A percentile compares a stretch with the other conserved stretches of the same genome.
Evolutionary conservation across 176 grass and related monocot species (phyloP).

Genomic region (Thinopyrum elongatum): DNA sequence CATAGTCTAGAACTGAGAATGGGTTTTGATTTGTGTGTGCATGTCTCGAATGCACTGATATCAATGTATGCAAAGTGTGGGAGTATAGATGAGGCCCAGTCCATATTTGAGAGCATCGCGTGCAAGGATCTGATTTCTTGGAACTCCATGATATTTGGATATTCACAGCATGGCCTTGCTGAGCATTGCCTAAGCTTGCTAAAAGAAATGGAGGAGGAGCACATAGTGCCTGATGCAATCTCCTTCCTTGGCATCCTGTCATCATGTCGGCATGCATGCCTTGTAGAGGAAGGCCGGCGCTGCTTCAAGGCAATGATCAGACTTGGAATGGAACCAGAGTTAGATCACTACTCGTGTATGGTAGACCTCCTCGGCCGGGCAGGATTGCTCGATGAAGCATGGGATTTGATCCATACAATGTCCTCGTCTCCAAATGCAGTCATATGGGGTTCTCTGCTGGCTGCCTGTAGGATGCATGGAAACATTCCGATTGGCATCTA

Average conservation of each 20-base stretch:
- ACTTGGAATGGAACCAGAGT: conserved; percentile 44
- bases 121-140: conserved; percentile 46
- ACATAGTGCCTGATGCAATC: conserved; percentile 36
- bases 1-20: conserved; percentile 52
- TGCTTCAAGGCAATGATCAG: conserved; percentile 35
- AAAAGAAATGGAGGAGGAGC: conserved; percentile 36
- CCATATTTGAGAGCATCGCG: conserved; percentile 27
- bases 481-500: conserved; percentile 35
- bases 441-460: conserved; percentile 59
- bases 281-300: conserved; percentile 16
- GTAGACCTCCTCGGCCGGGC: conserved; percentile 62
- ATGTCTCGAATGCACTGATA: conserved; percentile 59
- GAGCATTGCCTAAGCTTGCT: conserved; percentile 34
- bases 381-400: conserved; percentile 54
- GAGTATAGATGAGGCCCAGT: conserved; percentile 31
- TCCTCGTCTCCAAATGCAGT: conserved; percentile 35
- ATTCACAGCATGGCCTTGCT: conserved; percentile 63
- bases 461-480: conserved; percentile 46
- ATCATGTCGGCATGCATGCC: conserved; percentile 45
- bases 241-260: conserved; percentile 48
- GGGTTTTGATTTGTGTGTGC: conserved; percentile 49
- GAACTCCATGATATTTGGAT: conserved; percentile 60
- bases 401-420: conserved; percentile 46
- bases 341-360: conserved; percentile 71
- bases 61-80: conserved; percentile 61